A percentile compares a stretch with the other conserved stretches of the same genome.
Conservation (phyloP, 345 rosid genomes). For the Cardamine resedifolia region DNA sequence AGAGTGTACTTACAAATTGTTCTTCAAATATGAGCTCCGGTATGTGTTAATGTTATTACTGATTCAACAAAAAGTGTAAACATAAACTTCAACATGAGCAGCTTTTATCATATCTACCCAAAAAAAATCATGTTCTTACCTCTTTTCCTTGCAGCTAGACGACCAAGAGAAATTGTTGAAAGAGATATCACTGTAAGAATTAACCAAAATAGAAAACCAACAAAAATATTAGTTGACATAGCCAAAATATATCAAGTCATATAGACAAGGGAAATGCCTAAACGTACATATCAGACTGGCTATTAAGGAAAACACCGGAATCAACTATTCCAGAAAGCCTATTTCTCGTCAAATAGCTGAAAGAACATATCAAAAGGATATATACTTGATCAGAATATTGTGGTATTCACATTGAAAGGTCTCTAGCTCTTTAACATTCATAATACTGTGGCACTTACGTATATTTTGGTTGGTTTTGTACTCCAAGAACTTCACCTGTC, state of each 20-base stretch:
- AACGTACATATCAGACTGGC: constrained; percentile 22
- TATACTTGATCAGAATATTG: not conserved
- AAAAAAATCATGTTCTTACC: not conserved
- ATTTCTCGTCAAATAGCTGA: constrained; percentile 29
- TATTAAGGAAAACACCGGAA: constrained; percentile 8
- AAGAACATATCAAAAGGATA: not conserved
- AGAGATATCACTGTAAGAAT: constrained; percentile 30
- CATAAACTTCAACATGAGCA: not conserved
- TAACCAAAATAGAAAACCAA: not conserved
- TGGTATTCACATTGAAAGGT: not conserved
- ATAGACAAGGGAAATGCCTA: not conserved
- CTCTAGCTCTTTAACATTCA: too few species aligned
- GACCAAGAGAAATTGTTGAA: constrained; percentile 27
- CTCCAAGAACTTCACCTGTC: constrained; percentile 12
- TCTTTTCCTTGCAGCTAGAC: not conserved
- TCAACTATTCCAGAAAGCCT: constrained; percentile 20
- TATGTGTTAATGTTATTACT: constrained; percentile 22
- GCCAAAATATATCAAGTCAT: not conserved
- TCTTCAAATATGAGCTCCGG: constrained; percentile 24
- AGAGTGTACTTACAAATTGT: constrained; percentile 7
- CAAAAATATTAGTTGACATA: not conserved
- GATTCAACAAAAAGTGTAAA: not conserved
- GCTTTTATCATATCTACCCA: too few species aligned
- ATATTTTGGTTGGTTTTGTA: not conserved
- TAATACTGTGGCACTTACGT: constrained; percentile 9